Evolutionary conservation across 2,329 filamentous ascomycete genomes (phyloP), one percentile per base, ranked within the genome.

Genomic region (Beauveria australis): DNA sequence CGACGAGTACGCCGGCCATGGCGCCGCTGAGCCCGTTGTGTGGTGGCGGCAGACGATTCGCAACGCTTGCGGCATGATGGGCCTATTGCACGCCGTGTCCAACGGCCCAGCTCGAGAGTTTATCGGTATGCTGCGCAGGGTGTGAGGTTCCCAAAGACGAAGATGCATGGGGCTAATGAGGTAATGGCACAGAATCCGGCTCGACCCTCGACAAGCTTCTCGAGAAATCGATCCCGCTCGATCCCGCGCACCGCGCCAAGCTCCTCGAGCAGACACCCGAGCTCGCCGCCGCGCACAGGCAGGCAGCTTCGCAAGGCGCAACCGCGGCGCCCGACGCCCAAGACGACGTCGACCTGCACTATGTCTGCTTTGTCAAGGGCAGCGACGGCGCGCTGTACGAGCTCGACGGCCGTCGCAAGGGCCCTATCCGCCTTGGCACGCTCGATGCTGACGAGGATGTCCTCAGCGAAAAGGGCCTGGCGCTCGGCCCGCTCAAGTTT

Each of bases 21-120:
- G 92, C 1, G 75, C 81, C 0, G 70, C 69, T 0, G 91, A 97
- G 70, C 87, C 90, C 5, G 90, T 97, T 0, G 70, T 96, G 8
- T 99, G 93, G 94, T 97, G 92, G 81, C 89, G 85, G 67, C 93
- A 97, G 77, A 97, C 92, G 0, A 97, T 97, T 68, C 84, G 89
- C 63, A 96, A 97, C 72, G 91, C 93, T 0, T 97, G 93, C 73
- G 93, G 93, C 0, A 77, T 96, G 49, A 96, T 97, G 78, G 94
- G 89, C 0, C 75, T 97, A 30, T 73, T 97, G 51, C 94, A 97
- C 71, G 89, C 88, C 19, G 84, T 91, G 0, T 81, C 81, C 51
- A 99, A 97, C 73, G 92, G 92, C 0, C 80, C 81, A 1, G 88
- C 89, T 1, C 77, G 82, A 60, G 74, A 76, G 3, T 82, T 87